phyloP scores from a whole-genome alignment of 2,329 filamentous ascomycete species.

The Elsinoe arachidis region DNA sequence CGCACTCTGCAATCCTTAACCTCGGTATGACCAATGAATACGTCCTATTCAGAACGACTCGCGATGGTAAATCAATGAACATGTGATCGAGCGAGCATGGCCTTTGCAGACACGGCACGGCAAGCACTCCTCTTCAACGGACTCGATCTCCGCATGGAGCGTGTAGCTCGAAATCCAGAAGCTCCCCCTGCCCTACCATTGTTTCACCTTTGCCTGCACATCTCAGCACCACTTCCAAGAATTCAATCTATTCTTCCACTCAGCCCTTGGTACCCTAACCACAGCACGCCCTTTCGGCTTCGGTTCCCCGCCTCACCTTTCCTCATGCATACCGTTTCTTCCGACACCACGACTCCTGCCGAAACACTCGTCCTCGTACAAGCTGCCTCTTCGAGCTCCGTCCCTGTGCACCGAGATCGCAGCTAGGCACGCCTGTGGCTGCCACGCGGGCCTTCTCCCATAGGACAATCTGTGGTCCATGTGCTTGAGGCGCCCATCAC shows the following conservation, averaged over 20 bases:
- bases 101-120: conserved; percentile 5
- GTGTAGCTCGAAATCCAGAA: not conserved
- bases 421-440: not conserved
- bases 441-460: conserved; percentile 1
- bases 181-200: not conserved
- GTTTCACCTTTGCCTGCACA: conserved; percentile 10
- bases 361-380: not conserved
- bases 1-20: not conserved
- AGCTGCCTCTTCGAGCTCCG: not conserved
- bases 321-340: not conserved
- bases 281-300: not conserved
- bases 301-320: not conserved
- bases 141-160: not conserved
- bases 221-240: conserved; percentile 1
- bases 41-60: too few species aligned
- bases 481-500: not conserved
- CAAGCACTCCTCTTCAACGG: not conserved
- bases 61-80: too few species aligned
- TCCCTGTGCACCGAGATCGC: not conserved
- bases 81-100: not conserved
- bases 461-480: conserved; percentile 1
- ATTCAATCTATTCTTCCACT: not conserved
- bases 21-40: not conserved
- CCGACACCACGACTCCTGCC: not conserved
- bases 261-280: not conserved